Conservation (phyloP, 2,329 filamentous ascomycete species). For the Penicillium rolfsii region DNA sequence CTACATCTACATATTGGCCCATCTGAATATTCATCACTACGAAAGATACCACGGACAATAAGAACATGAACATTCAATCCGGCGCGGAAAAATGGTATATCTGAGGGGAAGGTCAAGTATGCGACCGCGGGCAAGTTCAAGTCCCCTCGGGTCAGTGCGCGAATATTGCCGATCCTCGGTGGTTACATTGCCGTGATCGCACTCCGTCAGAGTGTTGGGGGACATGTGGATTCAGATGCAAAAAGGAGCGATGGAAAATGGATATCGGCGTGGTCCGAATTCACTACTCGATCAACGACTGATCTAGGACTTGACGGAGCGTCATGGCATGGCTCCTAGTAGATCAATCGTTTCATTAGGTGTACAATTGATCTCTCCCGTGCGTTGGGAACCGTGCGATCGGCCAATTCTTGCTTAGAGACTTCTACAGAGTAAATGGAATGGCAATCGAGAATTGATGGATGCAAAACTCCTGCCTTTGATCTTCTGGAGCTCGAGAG, state of each 20-base stretch:
- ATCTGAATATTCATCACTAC: not conserved
- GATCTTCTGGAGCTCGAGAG: too few species aligned
- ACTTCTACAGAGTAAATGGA: too few species aligned
- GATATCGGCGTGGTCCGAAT: not conserved
- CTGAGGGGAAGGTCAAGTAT: not conserved
- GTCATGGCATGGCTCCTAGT: too few species aligned
- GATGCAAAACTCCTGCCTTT: too few species aligned
- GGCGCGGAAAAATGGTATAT: not conserved
- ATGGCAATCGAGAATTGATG: too few species aligned
- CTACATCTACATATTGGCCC: not conserved
- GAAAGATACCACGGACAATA: not conserved
- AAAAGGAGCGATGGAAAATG: not conserved
- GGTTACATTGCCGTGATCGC: not conserved
- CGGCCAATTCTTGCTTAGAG: too few species aligned
- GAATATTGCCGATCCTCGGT: not conserved
- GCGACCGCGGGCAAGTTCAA: conserved; percentile 7
- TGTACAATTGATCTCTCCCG: too few species aligned
- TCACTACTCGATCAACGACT: not conserved
- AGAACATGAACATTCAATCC: not conserved
- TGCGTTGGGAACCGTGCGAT: too few species aligned
- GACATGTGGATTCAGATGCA: too few species aligned
- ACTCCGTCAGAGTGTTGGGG: too few species aligned
- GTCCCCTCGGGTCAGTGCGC: not conserved
- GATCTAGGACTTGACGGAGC: too few species aligned
- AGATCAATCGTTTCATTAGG: too few species aligned